Base-by-base conservation (phyloP, 2,329 filamentous ascomycete species). In the Thelonectria olida region DNA sequence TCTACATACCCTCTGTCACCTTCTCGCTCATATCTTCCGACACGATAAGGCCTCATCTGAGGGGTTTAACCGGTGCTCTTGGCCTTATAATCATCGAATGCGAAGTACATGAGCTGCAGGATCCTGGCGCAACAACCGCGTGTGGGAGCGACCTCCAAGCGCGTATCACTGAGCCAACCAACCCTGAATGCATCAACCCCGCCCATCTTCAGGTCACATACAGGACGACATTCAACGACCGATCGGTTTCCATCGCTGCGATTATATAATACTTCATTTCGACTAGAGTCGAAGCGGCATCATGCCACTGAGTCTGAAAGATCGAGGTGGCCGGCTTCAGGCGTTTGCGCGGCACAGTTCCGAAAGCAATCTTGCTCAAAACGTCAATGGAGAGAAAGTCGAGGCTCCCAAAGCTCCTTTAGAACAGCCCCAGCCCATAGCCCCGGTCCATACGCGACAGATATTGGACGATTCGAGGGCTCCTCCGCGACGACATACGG, bases 391-490 rank as follows among this genome's bases (percentile, higher is more conserved):
- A 25, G 45, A 57, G 36, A 61, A 70, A 39, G 23, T 67, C 58
- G 69, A 68, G 42, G 54, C 59, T 19, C 63, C 57, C 17, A 55
- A 57, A 17, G 70, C 64, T 54, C 64, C 67, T 22, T 51, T 63
- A 39, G 71, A 70, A 42, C 64, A 65, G 20, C 58, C 62, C 12
- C 62, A 61, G 10, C 58, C 50, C 6, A 17, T 58, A 41, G 61
- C 57, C 36, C 61, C 61, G 20, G 66, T 56, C 22, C 67, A 66
- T n/a, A 65, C 64, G 25, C 69, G 72, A 19, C 74, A 75, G 28
- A 58, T 72, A 28, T 71, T 74, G 36, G 74, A 79, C 54, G 70
- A 75, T 42, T 73, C 75, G 45, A 77, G 74, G 58, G 68, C 80
- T 15, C 78, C 80, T 27, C 54, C 67, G 23, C 69, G 68, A 31